A percentile compares a stretch with the other conserved stretches of the same genome.
Evolutionary conservation across 495 filamentous ascomycete genomes (phyloP).

Genomic region (Neurospora terricola): DNA sequence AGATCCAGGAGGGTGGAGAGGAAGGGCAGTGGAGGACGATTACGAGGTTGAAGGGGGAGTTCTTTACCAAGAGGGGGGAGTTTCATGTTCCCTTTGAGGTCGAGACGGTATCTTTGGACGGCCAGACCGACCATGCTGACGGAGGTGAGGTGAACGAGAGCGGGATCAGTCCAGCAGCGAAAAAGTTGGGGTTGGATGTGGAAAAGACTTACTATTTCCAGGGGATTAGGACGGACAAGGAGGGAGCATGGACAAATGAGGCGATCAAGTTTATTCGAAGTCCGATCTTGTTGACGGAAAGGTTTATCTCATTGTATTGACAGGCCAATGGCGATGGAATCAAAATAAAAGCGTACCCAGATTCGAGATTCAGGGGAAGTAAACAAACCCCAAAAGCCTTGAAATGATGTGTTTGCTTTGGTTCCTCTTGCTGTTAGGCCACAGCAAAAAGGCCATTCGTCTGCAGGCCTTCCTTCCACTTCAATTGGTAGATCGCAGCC

Average conservation of each 20-base stretch:
- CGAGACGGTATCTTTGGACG: background rate
- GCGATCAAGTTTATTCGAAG: conserved; percentile 1
- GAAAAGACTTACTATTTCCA: background rate
- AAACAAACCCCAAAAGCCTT: background rate
- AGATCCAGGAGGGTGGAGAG: conserved; percentile 13
- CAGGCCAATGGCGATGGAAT: background rate
- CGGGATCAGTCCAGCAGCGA: background rate
- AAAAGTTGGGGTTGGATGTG: background rate
- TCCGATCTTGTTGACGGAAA: background rate
- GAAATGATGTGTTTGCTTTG: background rate
- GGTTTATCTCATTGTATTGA: background rate
- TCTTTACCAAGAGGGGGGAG: conserved; percentile 12
- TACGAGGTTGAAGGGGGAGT: conserved; percentile 16
- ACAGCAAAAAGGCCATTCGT: background rate
- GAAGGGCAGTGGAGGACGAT: conserved; percentile 5
- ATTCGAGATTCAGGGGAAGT: background rate
- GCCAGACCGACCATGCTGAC: background rate
- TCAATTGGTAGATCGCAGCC: background rate
- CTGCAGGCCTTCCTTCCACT: background rate
- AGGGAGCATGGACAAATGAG: conserved; percentile 1
- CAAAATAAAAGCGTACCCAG: background rate
- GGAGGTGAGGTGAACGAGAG: background rate
- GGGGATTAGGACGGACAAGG: background rate
- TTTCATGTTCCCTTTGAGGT: background rate
- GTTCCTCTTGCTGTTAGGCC: background rate